Evolutionary conservation across 345 rosid genomes (phyloP), one percentile per base, ranked within the genome.

Genomic region (Streptanthus diversifolius): DNA sequence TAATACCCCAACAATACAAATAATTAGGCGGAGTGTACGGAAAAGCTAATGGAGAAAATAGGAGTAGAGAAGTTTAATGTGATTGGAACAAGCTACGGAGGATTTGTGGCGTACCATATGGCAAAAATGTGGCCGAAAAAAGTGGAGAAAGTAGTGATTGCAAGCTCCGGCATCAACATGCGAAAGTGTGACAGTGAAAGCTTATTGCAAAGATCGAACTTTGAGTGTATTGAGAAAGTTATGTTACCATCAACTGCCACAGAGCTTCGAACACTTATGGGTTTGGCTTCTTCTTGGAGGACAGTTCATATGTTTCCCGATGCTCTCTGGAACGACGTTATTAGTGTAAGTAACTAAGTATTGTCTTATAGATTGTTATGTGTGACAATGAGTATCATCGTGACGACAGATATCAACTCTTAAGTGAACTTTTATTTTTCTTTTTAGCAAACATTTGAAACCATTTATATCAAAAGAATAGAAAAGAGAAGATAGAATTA

Each of bases 11-110:
- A 45, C 1, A 48, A 19, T 22, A n/a, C n/a, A 45, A 30, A 33
- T 8, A 30, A 29, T 32, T 25, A 93, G 82, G 98, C 96, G 13
- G 70, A 63, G 7, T 76, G 80, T 3, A 68, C 91, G 24, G 88
- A 33, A 36, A 89, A 85, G 61, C 68, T 90, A 68, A 77, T 89
- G 13, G 88, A 85, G 47, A 83, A 68, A 43, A 19, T 85, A 17
- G 83, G 80, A 8, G 80, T 87, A 40, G 62, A 71, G 44, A 84
- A 77, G 79, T 93, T 74, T 29, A 71, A 77, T 21, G 79, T 93
- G 1, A 67, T 82, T 66, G 97, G 98, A 17, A 93, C 97, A 7
- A 93, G 98, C 79, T 93, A 93, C 36, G 98, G 98, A 0, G 98
- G 98, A 33, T 83, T 93, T 39, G 96, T 93, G 40, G 88, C 96